These are phyloP conservation scores for Gracilariopsis chorda DNA, from an alignment of 23 red algal species.

Conservation along the genomic window DNA sequence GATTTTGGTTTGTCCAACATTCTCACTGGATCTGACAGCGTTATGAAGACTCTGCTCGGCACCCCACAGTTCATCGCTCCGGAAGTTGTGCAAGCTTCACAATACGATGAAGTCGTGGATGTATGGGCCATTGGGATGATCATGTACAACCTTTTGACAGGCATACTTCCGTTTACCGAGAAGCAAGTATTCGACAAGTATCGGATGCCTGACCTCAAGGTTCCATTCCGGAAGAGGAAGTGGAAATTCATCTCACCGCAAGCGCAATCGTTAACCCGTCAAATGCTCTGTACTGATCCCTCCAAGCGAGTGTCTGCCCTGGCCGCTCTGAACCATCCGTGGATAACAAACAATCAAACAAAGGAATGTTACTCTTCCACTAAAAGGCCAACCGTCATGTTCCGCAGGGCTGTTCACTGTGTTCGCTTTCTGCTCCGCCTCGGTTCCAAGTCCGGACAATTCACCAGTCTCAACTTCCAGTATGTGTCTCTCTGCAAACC, in stretches of 20 bases:
- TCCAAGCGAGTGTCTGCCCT: slow-evolving; percentile 62
- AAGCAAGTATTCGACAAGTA: slow-evolving; percentile 51
- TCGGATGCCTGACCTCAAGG: slow-evolving; percentile 31
- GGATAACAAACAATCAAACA: too few relatives aligned
- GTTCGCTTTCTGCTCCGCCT: too few relatives aligned
- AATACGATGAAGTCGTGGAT: slow-evolving; percentile 67
- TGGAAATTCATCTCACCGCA: slow-evolving; percentile 69
- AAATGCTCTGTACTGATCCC: slow-evolving; percentile 64
- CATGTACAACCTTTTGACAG: slow-evolving; percentile 83
- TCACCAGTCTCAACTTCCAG: too few relatives aligned
- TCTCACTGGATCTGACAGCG: background rate
- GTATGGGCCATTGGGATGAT: slow-evolving; percentile 84
- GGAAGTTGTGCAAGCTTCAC: slow-evolving; percentile 60
- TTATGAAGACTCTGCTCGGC: slow-evolving; percentile 49
- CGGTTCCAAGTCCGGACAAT: too few relatives aligned
- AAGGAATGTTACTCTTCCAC: too few relatives aligned
- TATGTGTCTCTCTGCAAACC: too few relatives aligned
- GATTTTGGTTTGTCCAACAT: slow-evolving; percentile 81
- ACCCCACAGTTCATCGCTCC: slow-evolving; percentile 86
- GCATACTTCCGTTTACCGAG: slow-evolving; percentile 92
- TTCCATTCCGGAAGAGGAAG: slow-evolving; percentile 23
- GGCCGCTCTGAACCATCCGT: slow-evolving; percentile 71
- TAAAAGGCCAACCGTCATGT: too few relatives aligned
- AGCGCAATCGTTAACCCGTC: slow-evolving; percentile 61
- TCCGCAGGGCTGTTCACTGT: too few relatives aligned